Base-by-base conservation (phyloP, 2,329 filamentous ascomycete species). In the Fusarium temperatum region DNA sequence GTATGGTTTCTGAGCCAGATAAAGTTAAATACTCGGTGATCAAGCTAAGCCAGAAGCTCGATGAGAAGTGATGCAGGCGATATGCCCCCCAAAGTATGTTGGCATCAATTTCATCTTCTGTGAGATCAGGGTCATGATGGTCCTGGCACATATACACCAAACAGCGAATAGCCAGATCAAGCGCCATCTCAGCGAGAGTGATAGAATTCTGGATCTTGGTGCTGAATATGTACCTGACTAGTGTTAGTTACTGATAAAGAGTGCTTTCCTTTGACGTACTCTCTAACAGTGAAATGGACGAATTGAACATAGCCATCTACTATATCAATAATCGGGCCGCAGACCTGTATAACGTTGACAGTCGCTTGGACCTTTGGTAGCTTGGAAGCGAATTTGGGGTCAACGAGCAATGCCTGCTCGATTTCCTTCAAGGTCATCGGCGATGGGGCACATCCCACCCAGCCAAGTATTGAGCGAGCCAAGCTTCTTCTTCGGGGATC, bases 301-400 rank as follows among this genome's bases (percentile, higher is more conserved):
- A 53, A 53, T 5, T 53, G 48, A 10, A 53, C 48, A 12, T 36
- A 36, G 0, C 6, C 48, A 6, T 53, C n/a, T 2, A 8, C n/a
- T 14, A 53, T 0, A 1, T 53, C 48, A 0, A 53, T 2, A 3
- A 53, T 53, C 0, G 48, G 48, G 9, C 48, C 48, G 2, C 48
- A 53, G 1, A 53, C 2, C 4, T 6, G 30, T 6, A 26, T 0
- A 5, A 36, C 12, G 6, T 53, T 3, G 3, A 53, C n/a, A 0
- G 0, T 11, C 0, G 48, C 4, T 2, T 26, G 30, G 8, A 53
- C 48, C 0, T 0, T 53, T 0, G 48, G 30, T 11, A 0, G 1
- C 4, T 18, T 53, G 0, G 0, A 24, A 6, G n/a, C n/a, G 3
- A 2, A 0, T 0, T 36, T 3, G 0, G 17, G 12, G 4, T 35